phyloP scores from a whole-genome alignment of 768 basidiomycete genomes.

The Cubamyces lactineus region DNA sequence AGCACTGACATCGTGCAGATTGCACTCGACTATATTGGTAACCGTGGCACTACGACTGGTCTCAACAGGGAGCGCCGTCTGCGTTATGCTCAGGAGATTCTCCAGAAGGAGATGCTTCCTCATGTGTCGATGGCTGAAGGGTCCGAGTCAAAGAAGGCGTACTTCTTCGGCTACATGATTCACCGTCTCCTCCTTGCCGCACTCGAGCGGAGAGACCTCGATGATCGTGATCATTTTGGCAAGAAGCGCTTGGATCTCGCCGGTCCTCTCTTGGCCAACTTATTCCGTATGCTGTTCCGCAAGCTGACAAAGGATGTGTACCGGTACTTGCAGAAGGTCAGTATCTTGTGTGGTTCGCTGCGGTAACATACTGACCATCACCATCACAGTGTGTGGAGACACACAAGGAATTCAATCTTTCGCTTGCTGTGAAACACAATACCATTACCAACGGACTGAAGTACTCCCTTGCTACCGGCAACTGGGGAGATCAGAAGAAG shows the following conservation, averaged over 20 bases:
- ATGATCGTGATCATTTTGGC: constrained; percentile 99
- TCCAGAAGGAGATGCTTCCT: constrained; percentile 98
- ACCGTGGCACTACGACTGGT: constrained; percentile 94
- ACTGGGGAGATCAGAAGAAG: constrained; percentile 99
- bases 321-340: constrained; percentile 93
- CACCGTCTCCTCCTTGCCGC: constrained; percentile 94
- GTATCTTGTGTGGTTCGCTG: constrained; percentile 2
- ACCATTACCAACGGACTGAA: constrained; percentile 98
- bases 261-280: constrained; percentile 92
- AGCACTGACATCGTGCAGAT: constrained; percentile 39
- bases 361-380: neutral
- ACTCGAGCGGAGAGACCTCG: constrained; percentile 90
- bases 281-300: constrained; percentile 97
- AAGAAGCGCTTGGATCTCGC: constrained; percentile 97
- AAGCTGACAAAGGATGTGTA: constrained; percentile 97
- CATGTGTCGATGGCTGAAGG: constrained; percentile 97
- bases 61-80: constrained; percentile 91
- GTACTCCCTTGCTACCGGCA: constrained; percentile 97
- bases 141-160: constrained; percentile 97
- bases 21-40: constrained; percentile 97
- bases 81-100: constrained; percentile 94
- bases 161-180: constrained; percentile 99
- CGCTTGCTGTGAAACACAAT: constrained; percentile 90
- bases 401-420: constrained; percentile 92
- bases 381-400: constrained; percentile 86